Conservation (phyloP, 1,284 basidiomycete species). For the Phylloporus sp. region DNA sequence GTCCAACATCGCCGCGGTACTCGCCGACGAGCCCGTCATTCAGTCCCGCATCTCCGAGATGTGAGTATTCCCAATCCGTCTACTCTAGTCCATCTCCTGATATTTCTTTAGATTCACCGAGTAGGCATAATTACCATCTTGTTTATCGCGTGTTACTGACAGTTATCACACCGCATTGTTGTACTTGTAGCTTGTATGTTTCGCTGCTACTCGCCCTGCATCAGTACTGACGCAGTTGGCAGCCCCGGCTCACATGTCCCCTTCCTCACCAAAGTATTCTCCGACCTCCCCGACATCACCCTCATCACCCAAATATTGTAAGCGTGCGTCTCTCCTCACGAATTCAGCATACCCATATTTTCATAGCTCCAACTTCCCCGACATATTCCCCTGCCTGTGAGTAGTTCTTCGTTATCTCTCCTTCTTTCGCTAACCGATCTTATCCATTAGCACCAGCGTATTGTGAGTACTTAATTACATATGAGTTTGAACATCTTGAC, state of each 20-base stretch:
- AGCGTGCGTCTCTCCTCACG: conserved; percentile 36
- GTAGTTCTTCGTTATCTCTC: conserved; percentile 34
- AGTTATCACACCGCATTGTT: conserved; percentile 12
- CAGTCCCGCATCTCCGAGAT: conserved; percentile 84
- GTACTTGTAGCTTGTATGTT: conserved; percentile 59
- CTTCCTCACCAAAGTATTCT: conserved; percentile 85
- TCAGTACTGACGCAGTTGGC: conserved; percentile 19
- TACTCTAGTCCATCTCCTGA: conserved; percentile 21
- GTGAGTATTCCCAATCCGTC: conserved; percentile 49
- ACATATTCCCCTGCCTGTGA: conserved; percentile 84
- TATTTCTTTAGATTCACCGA: conserved; percentile 70
- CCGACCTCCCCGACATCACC: conserved; percentile 85
- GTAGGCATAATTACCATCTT: conserved; percentile 48
- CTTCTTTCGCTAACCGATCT: conserved; percentile 26
- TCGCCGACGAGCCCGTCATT: conserved; percentile 87
- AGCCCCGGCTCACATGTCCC: conserved; percentile 80
- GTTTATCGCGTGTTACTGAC: conserved; percentile 24
- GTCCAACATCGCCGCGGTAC: conserved; percentile 83
- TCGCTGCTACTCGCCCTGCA: background rate
- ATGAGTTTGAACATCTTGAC: conserved; percentile 9
- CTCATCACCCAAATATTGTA: conserved; percentile 87
- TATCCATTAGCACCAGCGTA: conserved; percentile 62
- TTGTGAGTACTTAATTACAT: conserved; percentile 52
- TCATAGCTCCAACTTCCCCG: conserved; percentile 76
- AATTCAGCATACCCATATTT: conserved; percentile 19